Conservation (phyloP, 768 basidiomycete species). For the Hortiboletus flavorubellus region DNA sequence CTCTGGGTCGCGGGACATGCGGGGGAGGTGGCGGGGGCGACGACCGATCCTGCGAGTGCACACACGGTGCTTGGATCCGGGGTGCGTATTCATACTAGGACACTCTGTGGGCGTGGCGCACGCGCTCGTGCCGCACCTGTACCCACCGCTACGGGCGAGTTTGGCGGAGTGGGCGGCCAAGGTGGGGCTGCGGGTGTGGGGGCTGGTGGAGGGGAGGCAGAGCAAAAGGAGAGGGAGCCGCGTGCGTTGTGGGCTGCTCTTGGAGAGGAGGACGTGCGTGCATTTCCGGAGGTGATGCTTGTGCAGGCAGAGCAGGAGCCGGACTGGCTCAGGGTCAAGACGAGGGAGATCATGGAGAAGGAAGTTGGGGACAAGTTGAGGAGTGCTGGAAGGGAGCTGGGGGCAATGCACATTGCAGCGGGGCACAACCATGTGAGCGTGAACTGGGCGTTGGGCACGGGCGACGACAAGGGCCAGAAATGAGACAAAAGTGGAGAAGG, state of each 20-base stretch:
- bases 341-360: slow-evolving; percentile 37
- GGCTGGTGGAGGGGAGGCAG: slow-evolving; percentile 44
- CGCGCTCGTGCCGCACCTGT: slow-evolving; percentile 41
- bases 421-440: slow-evolving; percentile 67
- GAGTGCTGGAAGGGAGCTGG: slow-evolving; percentile 14
- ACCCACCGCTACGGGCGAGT: slow-evolving; percentile 32
- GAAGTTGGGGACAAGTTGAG: slow-evolving; percentile 38
- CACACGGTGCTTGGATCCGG: slow-evolving; percentile 35
- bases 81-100: slow-evolving; percentile 47
- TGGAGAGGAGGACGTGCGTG: slow-evolving; percentile 31
- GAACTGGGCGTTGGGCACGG: slow-evolving; percentile 46
- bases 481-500: no score
- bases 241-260: slow-evolving; percentile 39
- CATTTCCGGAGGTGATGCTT: slow-evolving; percentile 46
- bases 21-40: slow-evolving; percentile 12
- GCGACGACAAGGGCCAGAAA: slow-evolving; percentile 54
- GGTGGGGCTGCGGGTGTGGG: slow-evolving; percentile 34
- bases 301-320: slow-evolving; percentile 56
- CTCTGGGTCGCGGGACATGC: slow-evolving; percentile 47
- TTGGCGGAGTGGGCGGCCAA: slow-evolving; percentile 24
- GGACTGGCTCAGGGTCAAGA: slow-evolving; percentile 36
- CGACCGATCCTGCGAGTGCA: slow-evolving; percentile 1
- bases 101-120: slow-evolving; percentile 64
- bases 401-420: slow-evolving; percentile 36
- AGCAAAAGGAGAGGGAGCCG: slow-evolving; percentile 40